Percentiles rank a stretch among this genome's conserved stretches.
Evolutionary conservation across 176 grass and related monocot genomes (phyloP).

Genomic region (Carex kokanica): DNA sequence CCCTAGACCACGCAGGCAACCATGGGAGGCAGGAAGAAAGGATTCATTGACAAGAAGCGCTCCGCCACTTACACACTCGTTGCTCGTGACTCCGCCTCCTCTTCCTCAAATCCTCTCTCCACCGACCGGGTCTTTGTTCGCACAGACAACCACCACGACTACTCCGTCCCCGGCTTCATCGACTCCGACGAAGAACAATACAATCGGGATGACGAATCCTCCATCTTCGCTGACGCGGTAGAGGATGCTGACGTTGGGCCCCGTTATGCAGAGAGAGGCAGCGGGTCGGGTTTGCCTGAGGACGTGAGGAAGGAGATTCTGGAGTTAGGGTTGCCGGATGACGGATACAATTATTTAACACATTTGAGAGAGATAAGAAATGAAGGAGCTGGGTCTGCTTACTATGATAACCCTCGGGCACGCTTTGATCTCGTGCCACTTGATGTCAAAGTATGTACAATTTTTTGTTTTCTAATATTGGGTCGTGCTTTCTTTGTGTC

Average conservation of each 20-base stretch:
- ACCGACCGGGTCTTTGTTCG: constrained; percentile 80
- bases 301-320: constrained; percentile 74
- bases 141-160: constrained; percentile 68
- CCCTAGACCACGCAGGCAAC: constrained; percentile 19
- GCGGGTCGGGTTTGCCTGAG: constrained; percentile 19
- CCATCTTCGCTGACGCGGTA: constrained; percentile 36
- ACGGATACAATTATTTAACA: constrained; percentile 87
- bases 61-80: constrained; percentile 84
- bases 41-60: constrained; percentile 55
- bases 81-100: constrained; percentile 51
- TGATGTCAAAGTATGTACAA: constrained; percentile 66
- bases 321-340: constrained; percentile 85
- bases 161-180: constrained; percentile 56
- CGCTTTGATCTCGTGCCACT: constrained; percentile 54
- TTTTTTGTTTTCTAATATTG: not conserved
- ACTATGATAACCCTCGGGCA: constrained; percentile 43
- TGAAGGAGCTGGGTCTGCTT: constrained; percentile 55
- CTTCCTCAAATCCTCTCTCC: constrained; percentile 15
- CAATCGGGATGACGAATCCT: not conserved
- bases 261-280: not conserved
- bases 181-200: constrained; percentile 27
- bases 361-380: constrained; percentile 90
- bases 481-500: not conserved
- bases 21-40: constrained; percentile 54
- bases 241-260: constrained; percentile 14